phyloP scores from a whole-genome alignment of 2,329 filamentous ascomycete genomes.

The Botrytis squamosa region DNA sequence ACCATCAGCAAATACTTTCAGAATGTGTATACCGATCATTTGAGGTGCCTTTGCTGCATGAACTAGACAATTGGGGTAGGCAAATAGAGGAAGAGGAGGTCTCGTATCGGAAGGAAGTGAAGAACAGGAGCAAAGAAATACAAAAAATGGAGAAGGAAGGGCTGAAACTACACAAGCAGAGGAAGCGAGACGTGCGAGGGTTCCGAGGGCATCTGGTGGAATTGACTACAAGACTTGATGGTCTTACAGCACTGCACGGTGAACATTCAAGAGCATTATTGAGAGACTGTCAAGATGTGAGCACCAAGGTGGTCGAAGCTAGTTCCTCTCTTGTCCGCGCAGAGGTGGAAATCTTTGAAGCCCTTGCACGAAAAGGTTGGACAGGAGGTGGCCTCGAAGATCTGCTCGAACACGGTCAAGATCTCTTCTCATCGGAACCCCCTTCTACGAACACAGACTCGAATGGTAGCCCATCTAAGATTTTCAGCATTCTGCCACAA shows the following conservation, averaged over 20 bases:
- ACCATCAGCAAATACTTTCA: conserved; percentile 68
- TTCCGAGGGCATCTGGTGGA: conserved; percentile 64
- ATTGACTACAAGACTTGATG: conserved; percentile 61
- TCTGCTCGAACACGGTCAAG: conserved; percentile 60
- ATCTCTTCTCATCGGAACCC: conserved; percentile 54
- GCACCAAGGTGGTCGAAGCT: conserved; percentile 60
- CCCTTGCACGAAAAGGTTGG: conserved; percentile 66
- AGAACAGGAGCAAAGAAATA: conserved; percentile 58
- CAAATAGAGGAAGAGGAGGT: conserved; percentile 65
- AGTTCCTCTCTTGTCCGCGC: conserved; percentile 64
- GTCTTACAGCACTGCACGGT: conserved; percentile 58
- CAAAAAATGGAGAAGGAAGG: conserved; percentile 64
- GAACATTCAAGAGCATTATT: conserved; percentile 60
- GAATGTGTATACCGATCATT: conserved; percentile 68
- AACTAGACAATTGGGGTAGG: conserved; percentile 63
- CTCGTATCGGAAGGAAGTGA: conserved; percentile 55
- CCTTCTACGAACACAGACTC: conserved; percentile 40
- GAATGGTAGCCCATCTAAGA: conserved; percentile 44
- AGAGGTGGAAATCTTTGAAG: conserved; percentile 69
- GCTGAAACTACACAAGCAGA: conserved; percentile 57
- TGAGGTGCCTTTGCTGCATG: conserved; percentile 67
- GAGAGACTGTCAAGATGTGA: conserved; percentile 64
- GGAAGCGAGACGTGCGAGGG: conserved; percentile 58
- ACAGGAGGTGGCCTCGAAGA: conserved; percentile 65
- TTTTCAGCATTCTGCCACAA: conserved; percentile 64